These are phyloP conservation scores for Rhodamnia argentea DNA, from an alignment of 345 rosid species.

Conservation along the genomic window DNA sequence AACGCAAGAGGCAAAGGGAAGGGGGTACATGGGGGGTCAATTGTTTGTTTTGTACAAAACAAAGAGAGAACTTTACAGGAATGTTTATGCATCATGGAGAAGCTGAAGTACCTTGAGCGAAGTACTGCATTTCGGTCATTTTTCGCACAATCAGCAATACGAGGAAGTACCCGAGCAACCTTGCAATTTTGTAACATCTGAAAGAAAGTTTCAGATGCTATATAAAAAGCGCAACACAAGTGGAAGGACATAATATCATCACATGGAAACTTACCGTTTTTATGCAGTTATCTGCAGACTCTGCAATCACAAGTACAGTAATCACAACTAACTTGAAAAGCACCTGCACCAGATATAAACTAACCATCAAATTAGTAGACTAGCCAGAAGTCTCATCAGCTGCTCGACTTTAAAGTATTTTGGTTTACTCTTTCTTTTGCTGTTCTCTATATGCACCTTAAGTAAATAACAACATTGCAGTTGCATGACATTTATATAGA, in stretches of 20 bases:
- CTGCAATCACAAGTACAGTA: constrained; percentile 99
- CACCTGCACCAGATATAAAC: constrained; percentile 40
- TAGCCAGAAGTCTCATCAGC: neutral
- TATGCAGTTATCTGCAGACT: constrained; percentile 98
- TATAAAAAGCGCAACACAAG: neutral
- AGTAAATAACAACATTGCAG: constrained; percentile 1
- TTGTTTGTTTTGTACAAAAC: neutral
- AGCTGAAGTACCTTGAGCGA: constrained; percentile 68
- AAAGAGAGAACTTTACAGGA: neutral
- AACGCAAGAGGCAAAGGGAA: neutral
- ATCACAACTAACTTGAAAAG: constrained; percentile 99
- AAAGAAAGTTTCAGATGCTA: constrained; percentile 14
- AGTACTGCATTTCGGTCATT: constrained; percentile 82
- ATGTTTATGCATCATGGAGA: neutral
- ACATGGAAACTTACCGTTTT: constrained; percentile 52
- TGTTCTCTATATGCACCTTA: neutral
- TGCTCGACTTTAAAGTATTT: neutral
- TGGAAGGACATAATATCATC: neutral
- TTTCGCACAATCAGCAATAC: constrained; percentile 85
- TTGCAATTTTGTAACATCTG: constrained; percentile 97
- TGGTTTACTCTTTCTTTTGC: neutral
- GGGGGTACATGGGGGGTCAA: neutral
- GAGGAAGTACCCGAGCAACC: constrained; percentile 87
- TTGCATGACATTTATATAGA: neutral
- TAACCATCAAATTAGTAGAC: constrained; percentile 27